Evolutionary conservation across 441 rosid genomes (phyloP).

Genomic region (Omphalea diandra): DNA sequence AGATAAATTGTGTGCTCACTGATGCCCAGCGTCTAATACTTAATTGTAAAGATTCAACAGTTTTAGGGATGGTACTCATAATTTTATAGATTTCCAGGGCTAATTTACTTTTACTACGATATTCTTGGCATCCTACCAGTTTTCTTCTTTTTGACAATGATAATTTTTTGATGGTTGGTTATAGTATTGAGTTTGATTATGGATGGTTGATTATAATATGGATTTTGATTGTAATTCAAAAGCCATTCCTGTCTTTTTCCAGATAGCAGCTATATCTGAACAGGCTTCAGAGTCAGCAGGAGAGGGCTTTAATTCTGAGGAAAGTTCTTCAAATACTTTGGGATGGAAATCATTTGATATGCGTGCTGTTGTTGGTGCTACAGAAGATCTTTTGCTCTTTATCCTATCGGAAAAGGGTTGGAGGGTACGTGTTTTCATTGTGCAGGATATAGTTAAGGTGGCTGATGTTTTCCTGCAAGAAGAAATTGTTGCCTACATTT

Average conservation of each 20-base stretch:
- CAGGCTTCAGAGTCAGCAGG: slow-evolving; percentile 61
- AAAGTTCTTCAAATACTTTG: slow-evolving; percentile 34
- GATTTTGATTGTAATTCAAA: neutral
- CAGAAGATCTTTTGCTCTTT: slow-evolving; percentile 89
- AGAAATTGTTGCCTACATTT: slow-evolving; percentile 40
- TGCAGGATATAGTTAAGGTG: slow-evolving; percentile 70
- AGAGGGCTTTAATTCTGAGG: slow-evolving; percentile 37
- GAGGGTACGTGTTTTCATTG: slow-evolving; percentile 78
- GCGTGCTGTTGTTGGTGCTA: slow-evolving; percentile 84
- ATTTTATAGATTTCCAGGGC: neutral
- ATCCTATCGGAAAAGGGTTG: slow-evolving; percentile 79
- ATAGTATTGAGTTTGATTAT: neutral
- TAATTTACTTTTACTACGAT: neutral
- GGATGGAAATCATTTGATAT: slow-evolving; percentile 88
- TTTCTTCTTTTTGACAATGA: neutral
- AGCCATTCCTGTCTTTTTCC: slow-evolving; percentile 20
- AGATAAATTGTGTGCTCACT: neutral
- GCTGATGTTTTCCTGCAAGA: slow-evolving; percentile 61
- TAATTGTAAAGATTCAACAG: neutral
- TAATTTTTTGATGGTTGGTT: neutral
- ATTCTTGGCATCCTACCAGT: neutral
- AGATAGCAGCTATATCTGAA: slow-evolving; percentile 93
- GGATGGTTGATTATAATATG: too few relatives aligned
- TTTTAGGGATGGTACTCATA: neutral
- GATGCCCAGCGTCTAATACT: neutral